Percentiles rank a stretch among this genome's conserved stretches.
Evolutionary conservation across 495 filamentous ascomycete genomes (phyloP).

Genomic region (Elaphomyces granulatus): DNA sequence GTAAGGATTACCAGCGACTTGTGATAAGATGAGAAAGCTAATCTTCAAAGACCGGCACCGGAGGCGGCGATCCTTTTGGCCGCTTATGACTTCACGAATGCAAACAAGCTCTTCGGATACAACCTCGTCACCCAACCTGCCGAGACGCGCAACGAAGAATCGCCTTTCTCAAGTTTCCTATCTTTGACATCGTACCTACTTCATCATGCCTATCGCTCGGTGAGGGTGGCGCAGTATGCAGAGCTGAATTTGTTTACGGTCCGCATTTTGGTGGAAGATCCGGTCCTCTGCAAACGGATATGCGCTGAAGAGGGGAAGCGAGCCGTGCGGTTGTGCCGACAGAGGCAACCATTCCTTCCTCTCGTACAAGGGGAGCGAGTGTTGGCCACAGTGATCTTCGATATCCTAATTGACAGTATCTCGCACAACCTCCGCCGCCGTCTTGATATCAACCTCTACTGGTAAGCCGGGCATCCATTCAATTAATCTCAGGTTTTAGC

Average conservation of each 20-base stretch:
- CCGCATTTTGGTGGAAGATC: conserved; percentile 80
- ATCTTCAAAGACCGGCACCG: conserved; percentile 47
- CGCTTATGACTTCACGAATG: conserved; percentile 83
- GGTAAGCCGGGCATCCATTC: conserved; percentile 17
- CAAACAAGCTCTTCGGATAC: conserved; percentile 91
- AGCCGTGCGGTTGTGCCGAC: conserved; percentile 71
- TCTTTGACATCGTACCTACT: conserved; percentile 86
- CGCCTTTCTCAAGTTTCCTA: conserved; percentile 68
- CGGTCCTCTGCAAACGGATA: conserved; percentile 66
- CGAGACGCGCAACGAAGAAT: conserved; percentile 51
- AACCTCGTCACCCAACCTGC: conserved; percentile 52
- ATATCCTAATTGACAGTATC: conserved; percentile 76
- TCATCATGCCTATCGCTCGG: conserved; percentile 80
- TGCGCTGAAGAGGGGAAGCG: conserved; percentile 68
- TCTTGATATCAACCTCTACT: conserved; percentile 76
- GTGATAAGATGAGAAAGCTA: background rate
- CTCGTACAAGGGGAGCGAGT: conserved; percentile 54
- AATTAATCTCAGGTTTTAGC: background rate
- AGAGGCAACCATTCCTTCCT: conserved; percentile 80
- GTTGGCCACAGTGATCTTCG: conserved; percentile 60
- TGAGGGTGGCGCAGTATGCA: conserved; percentile 62
- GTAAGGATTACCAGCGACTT: conserved; percentile 28
- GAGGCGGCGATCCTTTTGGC: conserved; percentile 67
- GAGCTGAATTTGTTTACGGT: conserved; percentile 71
- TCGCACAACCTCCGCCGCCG: conserved; percentile 84